phyloP scores from a whole-genome alignment of 73 alveolate species.

The Uronychia setigera region DNA sequence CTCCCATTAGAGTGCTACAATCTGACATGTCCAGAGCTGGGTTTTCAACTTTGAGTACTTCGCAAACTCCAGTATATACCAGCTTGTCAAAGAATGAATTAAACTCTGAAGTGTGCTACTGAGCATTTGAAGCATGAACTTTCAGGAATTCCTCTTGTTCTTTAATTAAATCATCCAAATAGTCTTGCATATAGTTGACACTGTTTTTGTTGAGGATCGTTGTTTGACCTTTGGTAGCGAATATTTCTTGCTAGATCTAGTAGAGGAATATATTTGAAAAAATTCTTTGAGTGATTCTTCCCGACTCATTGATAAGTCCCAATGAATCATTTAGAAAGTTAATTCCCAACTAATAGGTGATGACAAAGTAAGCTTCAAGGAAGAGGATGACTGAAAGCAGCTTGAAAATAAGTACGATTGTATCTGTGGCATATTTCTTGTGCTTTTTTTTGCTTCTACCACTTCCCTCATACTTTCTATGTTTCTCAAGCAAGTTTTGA shows the following conservation, averaged over 20 bases:
- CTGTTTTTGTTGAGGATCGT: conserved; percentile 32
- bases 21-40: neutral
- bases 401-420: conserved; percentile 26
- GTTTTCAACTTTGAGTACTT: conserved; percentile 5
- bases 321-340: conserved; percentile 13
- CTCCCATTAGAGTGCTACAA: conserved; percentile 43
- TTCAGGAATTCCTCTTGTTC: conserved; percentile 47
- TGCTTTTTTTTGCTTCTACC: neutral
- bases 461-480: neutral
- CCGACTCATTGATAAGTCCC: conserved; percentile 38
- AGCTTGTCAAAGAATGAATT: conserved; percentile 41
- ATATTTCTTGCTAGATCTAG: conserved; percentile 41
- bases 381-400: conserved; percentile 22
- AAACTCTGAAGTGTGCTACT: conserved; percentile 24
- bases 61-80: conserved; percentile 32
- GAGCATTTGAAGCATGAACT: conserved; percentile 26
- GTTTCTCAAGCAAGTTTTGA: conserved; percentile 32
- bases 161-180: conserved; percentile 21
- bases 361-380: conserved; percentile 44
- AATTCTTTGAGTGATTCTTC: conserved; percentile 36
- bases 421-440: conserved; percentile 22
- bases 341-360: conserved; percentile 14
- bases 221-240: conserved; percentile 50
- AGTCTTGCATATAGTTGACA: conserved; percentile 19
- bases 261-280: conserved; percentile 45